Evolutionary conservation across 1,284 basidiomycete species (phyloP), one percentile per base, ranked within the genome.

Genomic region (Papiliotrema fonsecae): DNA sequence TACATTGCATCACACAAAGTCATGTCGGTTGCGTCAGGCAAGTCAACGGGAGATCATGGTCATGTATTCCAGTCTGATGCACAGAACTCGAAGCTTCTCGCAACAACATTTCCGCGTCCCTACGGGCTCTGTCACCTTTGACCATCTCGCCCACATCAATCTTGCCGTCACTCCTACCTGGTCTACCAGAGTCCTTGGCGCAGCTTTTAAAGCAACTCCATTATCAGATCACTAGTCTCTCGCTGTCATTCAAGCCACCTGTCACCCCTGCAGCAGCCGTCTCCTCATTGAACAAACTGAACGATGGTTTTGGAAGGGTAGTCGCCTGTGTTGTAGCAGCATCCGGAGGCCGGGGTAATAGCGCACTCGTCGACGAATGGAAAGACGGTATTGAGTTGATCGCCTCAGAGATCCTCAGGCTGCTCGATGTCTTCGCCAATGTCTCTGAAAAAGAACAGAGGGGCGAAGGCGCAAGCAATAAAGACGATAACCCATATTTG

Each of bases 241-340:
- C 67, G 5, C 52, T 72, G 11, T 56, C 67, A 2, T 66, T 67
- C 57, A 68, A 69, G 48, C 64, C 68, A n/a, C 70, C 70, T 1
- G 49, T 69, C 28, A 66, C 65, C 3, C 26, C 55, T 6, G 50
- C 50, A 10, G 68, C 62, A 2, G 65, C 64, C 2, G 42, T 57
- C 9, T 52, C 51, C 30, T 61, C 66, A 48, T 56, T 70, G 31
- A 56, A 61, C 18, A 67, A 67, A 42, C 45, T 66, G 24, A 51
- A 50, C n/a, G 61, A 67, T 30, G 51, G 60, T 25, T 44, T 64
- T 18, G 58, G 57, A 19, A 58, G 62, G 14, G 39, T 66, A 10
- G 54, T 62, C 14, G 56, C 52, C 24, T 70, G 68, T 42, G 62
- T 69, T 6, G 35, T 63, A 3, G 51, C 60, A 0, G 51, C 51